A percentile compares a stretch with the other conserved stretches of the same genome.
These are phyloP conservation scores for Oleoguttula mirabilis DNA, from an alignment of 495 filamentous ascomycete genomes.

Conservation along the genomic window DNA sequence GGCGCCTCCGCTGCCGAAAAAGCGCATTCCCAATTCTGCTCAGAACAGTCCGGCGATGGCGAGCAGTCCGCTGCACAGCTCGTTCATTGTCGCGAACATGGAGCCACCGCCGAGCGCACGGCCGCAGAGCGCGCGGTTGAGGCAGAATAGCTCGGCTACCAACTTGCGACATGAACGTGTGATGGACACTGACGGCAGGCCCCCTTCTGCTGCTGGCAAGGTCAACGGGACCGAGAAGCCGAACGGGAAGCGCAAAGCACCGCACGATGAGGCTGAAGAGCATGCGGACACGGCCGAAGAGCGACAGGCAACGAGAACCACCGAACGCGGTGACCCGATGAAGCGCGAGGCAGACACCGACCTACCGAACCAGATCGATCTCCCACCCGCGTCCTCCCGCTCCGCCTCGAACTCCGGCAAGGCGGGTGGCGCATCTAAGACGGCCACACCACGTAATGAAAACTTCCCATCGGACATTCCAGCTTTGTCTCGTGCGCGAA, in stretches of 20 bases:
- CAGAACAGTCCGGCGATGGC: slow-evolving; percentile 19
- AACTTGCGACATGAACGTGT: slow-evolving; percentile 16
- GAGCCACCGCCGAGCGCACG: slow-evolving; percentile 8
- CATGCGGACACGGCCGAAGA: not conserved
- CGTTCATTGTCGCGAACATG: slow-evolving; percentile 12
- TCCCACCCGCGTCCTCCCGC: slow-evolving; percentile 6
- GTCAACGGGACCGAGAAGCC: not conserved
- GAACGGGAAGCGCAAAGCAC: slow-evolving; percentile 12
- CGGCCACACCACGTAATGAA: slow-evolving; percentile 17
- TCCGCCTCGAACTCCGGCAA: slow-evolving; percentile 14
- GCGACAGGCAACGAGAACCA: slow-evolving; percentile 2
- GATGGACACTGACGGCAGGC: slow-evolving; percentile 7
- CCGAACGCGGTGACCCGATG: not conserved
- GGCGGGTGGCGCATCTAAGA: slow-evolving; percentile 17
- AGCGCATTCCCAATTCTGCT: slow-evolving; percentile 7
- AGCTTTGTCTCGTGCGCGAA: slow-evolving; percentile 16
- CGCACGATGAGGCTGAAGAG: slow-evolving; percentile 4
- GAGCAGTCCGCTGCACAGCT: slow-evolving; percentile 20
- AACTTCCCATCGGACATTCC: slow-evolving; percentile 10
- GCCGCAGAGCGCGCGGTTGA: slow-evolving; percentile 9
- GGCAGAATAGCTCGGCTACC: slow-evolving; percentile 16
- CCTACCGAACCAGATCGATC: slow-evolving; percentile 2
- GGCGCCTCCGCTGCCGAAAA: slow-evolving; percentile 11
- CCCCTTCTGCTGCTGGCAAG: slow-evolving; percentile 6
- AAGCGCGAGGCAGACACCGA: slow-evolving; percentile 2